A percentile compares a stretch with the other conserved stretches of the same genome.
phyloP scores from a whole-genome alignment of 1,284 basidiomycete genomes.

The Rhodotorula sp. region DNA sequence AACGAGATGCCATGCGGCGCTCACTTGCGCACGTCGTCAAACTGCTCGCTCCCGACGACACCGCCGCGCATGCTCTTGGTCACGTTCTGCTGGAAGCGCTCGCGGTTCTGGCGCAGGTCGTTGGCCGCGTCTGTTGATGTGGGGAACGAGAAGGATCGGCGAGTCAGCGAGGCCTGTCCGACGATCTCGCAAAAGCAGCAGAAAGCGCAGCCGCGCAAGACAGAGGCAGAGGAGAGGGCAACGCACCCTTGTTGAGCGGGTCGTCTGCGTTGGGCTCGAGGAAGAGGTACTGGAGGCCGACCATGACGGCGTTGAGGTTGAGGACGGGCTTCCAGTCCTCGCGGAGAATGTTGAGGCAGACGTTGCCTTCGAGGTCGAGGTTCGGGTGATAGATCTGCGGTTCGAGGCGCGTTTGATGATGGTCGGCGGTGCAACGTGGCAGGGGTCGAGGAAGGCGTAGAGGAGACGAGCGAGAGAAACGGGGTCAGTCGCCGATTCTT shows the following conservation, averaged over 20 bases:
- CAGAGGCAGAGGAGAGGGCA: background rate
- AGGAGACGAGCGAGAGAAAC: background rate
- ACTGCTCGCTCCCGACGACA: slow-evolving; percentile 70
- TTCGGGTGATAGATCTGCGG: slow-evolving; percentile 97
- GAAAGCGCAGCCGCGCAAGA: background rate
- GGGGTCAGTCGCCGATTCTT: background rate
- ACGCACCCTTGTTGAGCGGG: slow-evolving; percentile 93
- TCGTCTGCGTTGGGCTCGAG: slow-evolving; percentile 98
- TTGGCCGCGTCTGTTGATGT: slow-evolving; percentile 83
- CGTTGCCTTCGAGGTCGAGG: slow-evolving; percentile 75
- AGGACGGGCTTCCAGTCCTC: slow-evolving; percentile 99
- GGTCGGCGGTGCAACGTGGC: background rate
- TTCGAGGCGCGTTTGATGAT: background rate
- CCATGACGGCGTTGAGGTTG: slow-evolving; percentile 95
- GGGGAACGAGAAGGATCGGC: background rate
- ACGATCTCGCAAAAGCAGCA: rapidly evolving
- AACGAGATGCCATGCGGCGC: background rate
- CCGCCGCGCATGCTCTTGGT: slow-evolving; percentile 78
- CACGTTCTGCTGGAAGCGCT: slow-evolving; percentile 78
- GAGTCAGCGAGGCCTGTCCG: background rate
- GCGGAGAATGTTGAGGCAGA: slow-evolving; percentile 79
- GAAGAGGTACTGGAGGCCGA: slow-evolving; percentile 97
- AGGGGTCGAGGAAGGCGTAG: background rate
- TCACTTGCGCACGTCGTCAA: slow-evolving; percentile 65
- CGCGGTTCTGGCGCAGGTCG: slow-evolving; percentile 80